phyloP scores from a whole-genome alignment of 2,329 filamentous ascomycete genomes.

The Neocatenulostroma microsporum region DNA sequence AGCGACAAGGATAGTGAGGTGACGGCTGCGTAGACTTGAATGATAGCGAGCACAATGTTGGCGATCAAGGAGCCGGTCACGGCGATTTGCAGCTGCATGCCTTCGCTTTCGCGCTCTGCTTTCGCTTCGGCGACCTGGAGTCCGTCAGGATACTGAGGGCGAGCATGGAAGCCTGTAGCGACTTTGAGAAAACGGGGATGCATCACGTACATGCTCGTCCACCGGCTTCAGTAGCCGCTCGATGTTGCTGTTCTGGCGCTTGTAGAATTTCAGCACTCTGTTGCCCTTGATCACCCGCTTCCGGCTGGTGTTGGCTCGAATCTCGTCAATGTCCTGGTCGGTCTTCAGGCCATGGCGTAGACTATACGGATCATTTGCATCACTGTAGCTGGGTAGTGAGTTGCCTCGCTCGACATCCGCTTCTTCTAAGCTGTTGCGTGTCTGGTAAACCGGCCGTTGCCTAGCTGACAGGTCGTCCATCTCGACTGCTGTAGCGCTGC shows the following conservation, averaged over 20 bases:
- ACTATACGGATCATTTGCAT: conserved; percentile 70
- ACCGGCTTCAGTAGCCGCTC: conserved; percentile 85
- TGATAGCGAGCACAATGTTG: conserved; percentile 66
- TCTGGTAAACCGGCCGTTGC: conserved; percentile 29
- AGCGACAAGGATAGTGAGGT: conserved; percentile 86
- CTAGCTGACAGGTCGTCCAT: conserved; percentile 17
- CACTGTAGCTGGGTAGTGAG: conserved; percentile 49
- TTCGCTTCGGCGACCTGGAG: conserved; percentile 74
- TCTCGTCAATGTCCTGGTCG: conserved; percentile 62
- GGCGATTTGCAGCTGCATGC: conserved; percentile 65
- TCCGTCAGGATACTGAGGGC: too few relatives aligned
- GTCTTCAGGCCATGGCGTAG: conserved; percentile 71
- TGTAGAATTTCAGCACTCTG: conserved; percentile 74
- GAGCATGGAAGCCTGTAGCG: too few relatives aligned
- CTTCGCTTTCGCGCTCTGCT: conserved; percentile 72
- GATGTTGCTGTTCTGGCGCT: conserved; percentile 87
- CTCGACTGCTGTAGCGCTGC: conserved; percentile 38
- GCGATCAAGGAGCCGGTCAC: conserved; percentile 64
- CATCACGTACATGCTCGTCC: conserved; percentile 63
- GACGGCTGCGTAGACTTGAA: conserved; percentile 85
- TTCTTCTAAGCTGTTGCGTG: conserved; percentile 23
- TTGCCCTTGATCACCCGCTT: conserved; percentile 54
- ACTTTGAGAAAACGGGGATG: too few relatives aligned
- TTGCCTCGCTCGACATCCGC: conserved; percentile 41
- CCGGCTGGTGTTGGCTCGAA: conserved; percentile 66